Evolutionary conservation across 1,284 basidiomycete genomes (phyloP).

Genomic region (Papiliotrema terrestris): DNA sequence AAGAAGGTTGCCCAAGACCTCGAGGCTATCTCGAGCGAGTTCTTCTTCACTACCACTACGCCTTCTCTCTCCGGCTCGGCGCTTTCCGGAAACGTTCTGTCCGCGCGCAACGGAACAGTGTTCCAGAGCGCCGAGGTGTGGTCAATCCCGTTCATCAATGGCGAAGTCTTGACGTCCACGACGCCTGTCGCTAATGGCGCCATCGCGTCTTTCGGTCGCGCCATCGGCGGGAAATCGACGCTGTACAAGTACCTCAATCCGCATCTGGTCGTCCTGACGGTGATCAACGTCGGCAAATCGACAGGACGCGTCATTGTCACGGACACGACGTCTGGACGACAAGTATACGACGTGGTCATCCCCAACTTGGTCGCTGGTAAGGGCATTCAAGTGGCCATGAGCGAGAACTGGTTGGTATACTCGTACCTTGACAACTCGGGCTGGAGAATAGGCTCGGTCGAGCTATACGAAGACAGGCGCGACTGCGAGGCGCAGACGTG

Average conservation of each 20-base stretch:
- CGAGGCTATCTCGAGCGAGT: slow-evolving; percentile 20
- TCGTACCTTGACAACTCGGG: slow-evolving; percentile 58
- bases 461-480: slow-evolving; percentile 74
- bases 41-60: slow-evolving; percentile 31
- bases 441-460: slow-evolving; percentile 70
- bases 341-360: slow-evolving; percentile 61
- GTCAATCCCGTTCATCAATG: slow-evolving; percentile 59
- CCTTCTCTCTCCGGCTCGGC: slow-evolving; percentile 16
- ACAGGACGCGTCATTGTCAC: slow-evolving; percentile 66
- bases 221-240: slow-evolving; percentile 80
- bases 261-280: slow-evolving; percentile 66
- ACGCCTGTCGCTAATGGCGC: slow-evolving; percentile 48
- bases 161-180: slow-evolving; percentile 52
- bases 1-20: slow-evolving; percentile 39
- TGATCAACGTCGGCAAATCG: slow-evolving; percentile 47
- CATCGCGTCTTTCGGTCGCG: slow-evolving; percentile 75
- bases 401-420: slow-evolving; percentile 93
- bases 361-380: slow-evolving; percentile 41
- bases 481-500: slow-evolving; percentile 70
- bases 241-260: slow-evolving; percentile 94
- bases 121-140: slow-evolving; percentile 48
- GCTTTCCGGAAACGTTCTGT: slow-evolving; percentile 12
- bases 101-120: slow-evolving; percentile 1
- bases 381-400: slow-evolving; percentile 61
- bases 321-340: slow-evolving; percentile 71